Conservation (phyloP, 441 rosid genomes). For the Eruca vesicaria region DNA sequence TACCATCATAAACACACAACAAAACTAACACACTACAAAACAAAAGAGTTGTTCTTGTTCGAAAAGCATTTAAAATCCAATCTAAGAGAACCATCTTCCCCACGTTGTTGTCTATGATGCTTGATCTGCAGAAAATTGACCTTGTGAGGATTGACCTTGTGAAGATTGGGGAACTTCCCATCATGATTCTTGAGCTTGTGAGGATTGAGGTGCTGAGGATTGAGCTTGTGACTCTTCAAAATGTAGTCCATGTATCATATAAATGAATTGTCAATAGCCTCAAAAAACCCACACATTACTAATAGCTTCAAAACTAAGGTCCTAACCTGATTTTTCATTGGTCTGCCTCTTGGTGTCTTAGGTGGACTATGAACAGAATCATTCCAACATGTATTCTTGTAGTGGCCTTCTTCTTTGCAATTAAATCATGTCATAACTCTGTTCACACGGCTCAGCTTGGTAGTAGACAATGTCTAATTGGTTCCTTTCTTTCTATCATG, state of each 20-base stretch:
- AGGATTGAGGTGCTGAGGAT: no score
- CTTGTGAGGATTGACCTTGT: background rate
- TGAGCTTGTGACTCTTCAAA: background rate
- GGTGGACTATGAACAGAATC: background rate
- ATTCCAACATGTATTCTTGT: no score
- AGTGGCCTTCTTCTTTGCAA: no score
- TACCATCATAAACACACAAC: no score
- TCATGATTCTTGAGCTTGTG: no score
- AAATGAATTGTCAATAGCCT: background rate
- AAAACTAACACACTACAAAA: background rate
- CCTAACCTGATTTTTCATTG: background rate
- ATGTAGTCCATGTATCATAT: background rate
- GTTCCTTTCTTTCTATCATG: no score
- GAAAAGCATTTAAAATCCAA: no score
- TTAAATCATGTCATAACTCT: no score
- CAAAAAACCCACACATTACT: background rate
- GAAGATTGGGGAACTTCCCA: background rate
- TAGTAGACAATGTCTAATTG: no score
- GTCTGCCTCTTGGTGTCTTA: background rate
- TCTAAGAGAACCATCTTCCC: background rate
- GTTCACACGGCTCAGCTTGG: no score
- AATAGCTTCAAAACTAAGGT: background rate
- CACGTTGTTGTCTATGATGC: background rate
- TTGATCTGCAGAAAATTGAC: no score
- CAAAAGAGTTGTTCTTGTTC: background rate